Evolutionary conservation across 148 eudicot species (phyloP), one percentile per base, ranked within the genome.

Genomic region (Diospyros lotus): DNA sequence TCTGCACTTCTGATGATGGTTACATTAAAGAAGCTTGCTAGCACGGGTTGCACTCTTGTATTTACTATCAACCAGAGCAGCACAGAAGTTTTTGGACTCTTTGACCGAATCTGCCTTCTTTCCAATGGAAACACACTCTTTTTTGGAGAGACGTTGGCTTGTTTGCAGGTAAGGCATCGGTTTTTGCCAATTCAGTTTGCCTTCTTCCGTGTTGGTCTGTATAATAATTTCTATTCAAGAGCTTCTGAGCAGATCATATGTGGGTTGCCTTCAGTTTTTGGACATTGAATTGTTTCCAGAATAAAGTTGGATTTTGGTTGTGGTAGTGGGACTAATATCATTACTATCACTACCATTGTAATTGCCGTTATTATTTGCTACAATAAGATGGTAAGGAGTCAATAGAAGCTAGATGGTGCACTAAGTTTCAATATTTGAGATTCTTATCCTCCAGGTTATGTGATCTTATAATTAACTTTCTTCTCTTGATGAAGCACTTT

Each of bases 1-100:
- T 94, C 98, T 75, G 96, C 98, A 69, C 97, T 94, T 80, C 88
- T 94, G 62, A 94, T 94, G 98, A 94, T 94, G 98, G 98, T 94
- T 41, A 92, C 98, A 45, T 75, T 94, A 83, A 94, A 94, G 92
- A 94, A 92, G 82, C 97, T 94, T 67, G 96, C 97, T 15, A 90
- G 91, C 80, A 89, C 92, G 4, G 98, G 98, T 9, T 94, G 96
- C 93, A 94, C 98, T 65, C 90, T 94, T 12, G 83, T 94, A 82
- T 94, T 94, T 81, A 90, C 97, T 71, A 85, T 94, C 73, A 75
- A 89, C 82, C 98, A 94, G 84, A 94, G 98, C 89, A 94, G 97
- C 89, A 94, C 98, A 6, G 98, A 94, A 84, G 98, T 94, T 51
- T 94, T 94, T 83, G 98, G 98, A 77, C 96, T 94, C 71, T 94